A percentile compares a stretch with the other conserved stretches of the same genome.
These are phyloP conservation scores for Trichaptum fuscoviolaceum DNA, from an alignment of 768 basidiomycete genomes.

Conservation along the genomic window DNA sequence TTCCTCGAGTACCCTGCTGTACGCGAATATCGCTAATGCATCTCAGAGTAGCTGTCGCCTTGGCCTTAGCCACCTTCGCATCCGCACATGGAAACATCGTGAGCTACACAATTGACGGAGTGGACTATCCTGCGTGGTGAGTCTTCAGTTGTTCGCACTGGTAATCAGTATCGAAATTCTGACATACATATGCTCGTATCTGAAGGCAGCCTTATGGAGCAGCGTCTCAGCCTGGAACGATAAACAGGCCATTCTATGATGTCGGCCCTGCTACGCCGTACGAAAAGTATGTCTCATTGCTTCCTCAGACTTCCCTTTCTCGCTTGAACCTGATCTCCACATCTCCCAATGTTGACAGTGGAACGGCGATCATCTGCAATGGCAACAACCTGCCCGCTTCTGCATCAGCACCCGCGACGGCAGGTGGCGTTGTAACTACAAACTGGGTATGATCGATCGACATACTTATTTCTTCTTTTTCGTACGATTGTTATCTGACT, in stretches of 20 bases:
- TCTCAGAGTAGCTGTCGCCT: background rate
- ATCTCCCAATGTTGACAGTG: background rate
- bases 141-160: no score
- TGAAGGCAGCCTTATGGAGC: slow-evolving; percentile 3
- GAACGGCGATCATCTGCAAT: slow-evolving; percentile 4
- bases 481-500: background rate
- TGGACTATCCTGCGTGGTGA: slow-evolving; percentile 3
- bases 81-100: slow-evolving; percentile 2
- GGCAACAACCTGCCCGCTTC: slow-evolving; percentile 2
- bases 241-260: slow-evolving; percentile 3
- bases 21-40: background rate
- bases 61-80: background rate
- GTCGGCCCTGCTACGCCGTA: slow-evolving; percentile 1
- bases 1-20: no score
- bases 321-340: background rate
- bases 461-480: background rate
- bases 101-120: background rate
- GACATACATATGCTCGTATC: background rate
- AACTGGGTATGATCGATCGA: slow-evolving; percentile 1
- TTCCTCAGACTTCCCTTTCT: background rate
- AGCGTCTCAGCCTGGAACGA: slow-evolving; percentile 1
- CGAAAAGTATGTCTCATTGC: slow-evolving; percentile 1
- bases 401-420: background rate
- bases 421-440: slow-evolving; percentile 2
- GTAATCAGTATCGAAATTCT: background rate